A percentile compares a stretch with the other conserved stretches of the same genome.
These are phyloP conservation scores for Phialophora macrospora DNA, from an alignment of 2,329 filamentous ascomycete species.

Conservation along the genomic window DNA sequence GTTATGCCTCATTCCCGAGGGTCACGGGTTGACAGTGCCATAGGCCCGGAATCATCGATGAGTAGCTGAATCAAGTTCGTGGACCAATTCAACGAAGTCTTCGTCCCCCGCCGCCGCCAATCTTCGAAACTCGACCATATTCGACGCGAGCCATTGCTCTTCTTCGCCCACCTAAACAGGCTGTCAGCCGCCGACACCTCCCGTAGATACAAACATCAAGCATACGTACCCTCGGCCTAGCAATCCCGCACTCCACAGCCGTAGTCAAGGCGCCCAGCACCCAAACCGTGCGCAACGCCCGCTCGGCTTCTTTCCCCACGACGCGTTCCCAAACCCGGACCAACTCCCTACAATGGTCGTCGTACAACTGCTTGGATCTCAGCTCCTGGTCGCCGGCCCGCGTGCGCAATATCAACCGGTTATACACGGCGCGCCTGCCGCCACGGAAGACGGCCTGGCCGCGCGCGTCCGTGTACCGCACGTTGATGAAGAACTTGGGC, in stretches of 20 bases:
- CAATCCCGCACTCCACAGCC: constrained; percentile 31
- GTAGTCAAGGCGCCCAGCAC: constrained; percentile 31
- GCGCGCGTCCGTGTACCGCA: constrained; percentile 28
- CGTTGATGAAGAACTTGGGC: constrained; percentile 28
- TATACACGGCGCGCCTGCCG: constrained; percentile 25
- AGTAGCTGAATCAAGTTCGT: constrained; percentile 20
- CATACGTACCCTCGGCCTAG: constrained; percentile 27
- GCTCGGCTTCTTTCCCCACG: constrained; percentile 18
- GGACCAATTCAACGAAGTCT: constrained; percentile 29
- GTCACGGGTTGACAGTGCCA: constrained; percentile 10
- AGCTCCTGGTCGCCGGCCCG: constrained; percentile 15
- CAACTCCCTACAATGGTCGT: constrained; percentile 30
- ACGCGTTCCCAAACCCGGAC: constrained; percentile 22
- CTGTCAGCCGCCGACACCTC: neutral
- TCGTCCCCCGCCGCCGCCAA: constrained; percentile 28
- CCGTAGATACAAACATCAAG: neutral
- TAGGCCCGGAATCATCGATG: constrained; percentile 2
- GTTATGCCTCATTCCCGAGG: neutral
- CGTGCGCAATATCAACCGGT: constrained; percentile 28
- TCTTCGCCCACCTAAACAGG: constrained; percentile 29
- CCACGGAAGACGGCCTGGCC: constrained; percentile 27
- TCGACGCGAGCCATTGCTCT: constrained; percentile 24
- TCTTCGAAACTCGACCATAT: constrained; percentile 25
- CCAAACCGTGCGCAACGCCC: constrained; percentile 29
- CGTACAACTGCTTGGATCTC: constrained; percentile 28